A percentile compares a stretch with the other conserved stretches of the same genome.
Conservation (phyloP, 257 asterid species). For the Jacaranda mimosifolia region DNA sequence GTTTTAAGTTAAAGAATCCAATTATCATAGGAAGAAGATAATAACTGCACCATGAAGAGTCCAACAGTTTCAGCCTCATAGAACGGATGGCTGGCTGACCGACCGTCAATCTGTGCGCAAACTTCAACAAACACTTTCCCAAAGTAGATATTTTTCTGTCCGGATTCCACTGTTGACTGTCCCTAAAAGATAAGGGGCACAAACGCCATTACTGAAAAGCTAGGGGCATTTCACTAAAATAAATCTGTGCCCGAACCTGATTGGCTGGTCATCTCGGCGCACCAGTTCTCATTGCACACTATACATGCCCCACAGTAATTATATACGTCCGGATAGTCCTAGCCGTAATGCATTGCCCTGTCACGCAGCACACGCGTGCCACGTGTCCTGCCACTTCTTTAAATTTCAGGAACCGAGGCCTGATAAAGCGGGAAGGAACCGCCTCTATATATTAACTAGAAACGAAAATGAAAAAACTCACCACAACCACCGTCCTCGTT, state of each 20-base stretch:
- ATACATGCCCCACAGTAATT: neutral
- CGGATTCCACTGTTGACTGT: neutral
- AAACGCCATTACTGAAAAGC: constrained; percentile 18
- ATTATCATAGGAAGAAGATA: neutral
- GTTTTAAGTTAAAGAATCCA: too few relatives aligned
- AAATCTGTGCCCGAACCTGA: constrained; percentile 11
- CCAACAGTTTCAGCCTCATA: too few relatives aligned
- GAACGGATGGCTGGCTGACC: too few relatives aligned
- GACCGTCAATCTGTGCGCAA: neutral
- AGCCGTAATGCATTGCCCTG: constrained; percentile 34
- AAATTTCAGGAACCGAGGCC: constrained; percentile 51
- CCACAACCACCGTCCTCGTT: constrained; percentile 30
- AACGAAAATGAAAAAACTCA: constrained; percentile 27
- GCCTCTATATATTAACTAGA: constrained; percentile 26
- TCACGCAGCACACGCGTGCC: constrained; percentile 36
- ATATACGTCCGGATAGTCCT: neutral
- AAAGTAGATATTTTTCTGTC: constrained; percentile 44
- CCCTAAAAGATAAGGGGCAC: constrained; percentile 40
- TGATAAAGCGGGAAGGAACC: constrained; percentile 64
- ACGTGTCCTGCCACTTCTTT: constrained; percentile 28
- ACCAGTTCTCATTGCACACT: constrained; percentile 16
- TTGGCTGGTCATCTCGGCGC: constrained; percentile 49
- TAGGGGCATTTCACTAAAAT: constrained; percentile 4
- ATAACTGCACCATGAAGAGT: neutral
- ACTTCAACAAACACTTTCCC: constrained; percentile 13